Conservation (phyloP, 495 filamentous ascomycete species). For the Aspergillus mulundensis region DNA sequence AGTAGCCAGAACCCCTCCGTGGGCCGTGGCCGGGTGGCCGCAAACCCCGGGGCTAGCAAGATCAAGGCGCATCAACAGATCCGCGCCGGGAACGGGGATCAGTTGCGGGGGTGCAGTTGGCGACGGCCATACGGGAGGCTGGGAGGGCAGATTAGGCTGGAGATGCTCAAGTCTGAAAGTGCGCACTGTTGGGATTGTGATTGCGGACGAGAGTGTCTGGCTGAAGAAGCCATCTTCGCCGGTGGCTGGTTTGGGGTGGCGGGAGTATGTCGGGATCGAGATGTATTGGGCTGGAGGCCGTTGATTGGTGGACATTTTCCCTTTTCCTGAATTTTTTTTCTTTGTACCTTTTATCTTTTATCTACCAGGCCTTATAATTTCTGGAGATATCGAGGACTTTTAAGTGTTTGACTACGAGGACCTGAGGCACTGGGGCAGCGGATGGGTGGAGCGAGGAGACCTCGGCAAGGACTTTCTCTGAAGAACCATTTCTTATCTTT, state of each 20-base stretch:
- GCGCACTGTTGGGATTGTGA: conserved; percentile 37
- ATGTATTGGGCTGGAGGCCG: conserved; percentile 24
- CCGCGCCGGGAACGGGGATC: conserved; percentile 25
- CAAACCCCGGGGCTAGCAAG: conserved; percentile 33
- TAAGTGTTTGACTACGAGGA: too few relatives aligned
- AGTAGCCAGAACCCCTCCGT: conserved; percentile 58
- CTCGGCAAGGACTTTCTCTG: neutral
- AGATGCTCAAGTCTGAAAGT: conserved; percentile 34
- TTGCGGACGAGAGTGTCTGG: conserved; percentile 28
- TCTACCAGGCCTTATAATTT: neutral
- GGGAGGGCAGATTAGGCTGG: conserved; percentile 15
- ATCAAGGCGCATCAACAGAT: conserved; percentile 36
- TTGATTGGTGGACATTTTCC: conserved; percentile 9
- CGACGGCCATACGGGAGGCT: conserved; percentile 31
- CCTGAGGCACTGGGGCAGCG: neutral
- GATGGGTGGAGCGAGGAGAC: neutral
- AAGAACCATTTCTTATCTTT: neutral
- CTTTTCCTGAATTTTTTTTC: conserved; percentile 1
- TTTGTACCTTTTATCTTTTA: neutral
- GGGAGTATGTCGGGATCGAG: conserved; percentile 32
- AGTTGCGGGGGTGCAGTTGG: conserved; percentile 24
- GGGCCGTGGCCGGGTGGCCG: conserved; percentile 37
- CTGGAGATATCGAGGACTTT: too few relatives aligned
- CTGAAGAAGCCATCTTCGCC: conserved; percentile 43
- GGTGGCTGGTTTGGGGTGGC: conserved; percentile 31